Evolutionary conservation across 495 filamentous ascomycete species (phyloP).

Genomic region (Penicilliopsis zonata): DNA sequence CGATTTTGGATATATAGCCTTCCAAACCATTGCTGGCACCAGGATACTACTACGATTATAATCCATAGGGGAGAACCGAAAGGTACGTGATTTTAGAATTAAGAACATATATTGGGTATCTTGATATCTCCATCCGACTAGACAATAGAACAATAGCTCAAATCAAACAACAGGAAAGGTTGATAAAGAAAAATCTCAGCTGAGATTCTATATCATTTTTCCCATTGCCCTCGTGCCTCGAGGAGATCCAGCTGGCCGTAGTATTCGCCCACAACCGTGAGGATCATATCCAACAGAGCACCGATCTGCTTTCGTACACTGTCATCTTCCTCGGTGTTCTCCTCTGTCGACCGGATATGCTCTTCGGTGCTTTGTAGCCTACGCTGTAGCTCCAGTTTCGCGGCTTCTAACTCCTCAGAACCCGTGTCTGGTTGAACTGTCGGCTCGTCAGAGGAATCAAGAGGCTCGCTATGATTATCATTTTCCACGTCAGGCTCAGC

Average conservation of each 20-base stretch:
- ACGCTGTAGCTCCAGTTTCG: slow-evolving; percentile 45
- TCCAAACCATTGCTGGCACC: no score
- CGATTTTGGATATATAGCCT: no score
- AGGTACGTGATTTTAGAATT: no score
- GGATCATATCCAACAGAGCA: slow-evolving; percentile 75
- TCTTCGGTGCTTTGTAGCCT: slow-evolving; percentile 19
- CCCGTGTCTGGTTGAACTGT: slow-evolving; percentile 10
- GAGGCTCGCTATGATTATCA: not conserved
- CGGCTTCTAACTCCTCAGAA: slow-evolving; percentile 36
- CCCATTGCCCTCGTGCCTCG: slow-evolving; percentile 48
- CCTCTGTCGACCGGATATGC: slow-evolving; percentile 2
- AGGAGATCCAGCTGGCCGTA: slow-evolving; percentile 87
- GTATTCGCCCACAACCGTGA: slow-evolving; percentile 79
- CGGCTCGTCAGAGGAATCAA: slow-evolving; percentile 5
- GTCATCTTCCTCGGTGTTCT: slow-evolving; percentile 5
- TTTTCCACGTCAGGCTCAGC: no score
- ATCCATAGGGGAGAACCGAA: no score
- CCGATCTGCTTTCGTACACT: slow-evolving; percentile 19
- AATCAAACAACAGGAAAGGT: not conserved
- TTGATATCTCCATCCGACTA: no score
- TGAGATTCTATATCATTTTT: no score
- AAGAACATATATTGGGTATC: no score
- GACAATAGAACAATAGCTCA: no score
- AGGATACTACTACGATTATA: no score
- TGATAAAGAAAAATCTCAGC: not conserved